Percentiles rank a stretch among this genome's conserved stretches.
Conservation (phyloP, 305 asterid species). For the Rubia tinctorum region DNA sequence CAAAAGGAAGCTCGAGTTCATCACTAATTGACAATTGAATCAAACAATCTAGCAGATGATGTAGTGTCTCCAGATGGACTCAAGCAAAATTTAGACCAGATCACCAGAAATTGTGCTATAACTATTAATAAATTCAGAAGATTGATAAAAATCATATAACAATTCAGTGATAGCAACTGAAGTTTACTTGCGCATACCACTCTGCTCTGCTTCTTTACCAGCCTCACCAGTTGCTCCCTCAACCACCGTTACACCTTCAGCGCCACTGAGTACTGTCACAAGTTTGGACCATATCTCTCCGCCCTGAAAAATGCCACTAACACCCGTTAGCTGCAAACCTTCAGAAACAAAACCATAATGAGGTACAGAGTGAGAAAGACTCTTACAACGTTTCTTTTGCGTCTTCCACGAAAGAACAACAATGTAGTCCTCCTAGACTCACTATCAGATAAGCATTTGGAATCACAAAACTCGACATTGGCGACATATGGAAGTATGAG, state of each 20-base stretch:
- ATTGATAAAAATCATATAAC: constrained; percentile 1
- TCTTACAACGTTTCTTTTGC: too few relatives aligned
- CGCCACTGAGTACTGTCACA: too few relatives aligned
- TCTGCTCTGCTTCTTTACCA: constrained; percentile 92
- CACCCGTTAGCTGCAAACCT: too few relatives aligned
- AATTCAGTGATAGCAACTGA: constrained; percentile 16
- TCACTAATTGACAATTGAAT: constrained; percentile 94
- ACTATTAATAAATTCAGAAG: constrained; percentile 21
- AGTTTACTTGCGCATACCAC: constrained; percentile 91
- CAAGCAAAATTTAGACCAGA: constrained; percentile 92
- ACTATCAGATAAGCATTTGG: too few relatives aligned
- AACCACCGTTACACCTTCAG: constrained; percentile 74
- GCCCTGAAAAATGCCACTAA: too few relatives aligned
- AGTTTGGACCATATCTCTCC: too few relatives aligned
- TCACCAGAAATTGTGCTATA: constrained; percentile 28
- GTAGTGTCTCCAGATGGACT: constrained; percentile 99
- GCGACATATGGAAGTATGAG: too few relatives aligned
- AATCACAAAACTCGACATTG: too few relatives aligned
- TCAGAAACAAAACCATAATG: too few relatives aligned
- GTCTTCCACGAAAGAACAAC: too few relatives aligned
- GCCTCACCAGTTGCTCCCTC: constrained; percentile 89
- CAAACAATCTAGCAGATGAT: constrained; percentile 97
- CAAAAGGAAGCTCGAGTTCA: constrained; percentile 98
- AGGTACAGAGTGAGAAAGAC: too few relatives aligned
- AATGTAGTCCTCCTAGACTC: too few relatives aligned